A percentile compares a stretch with the other conserved stretches of the same genome.
Evolutionary conservation across 768 basidiomycete genomes (phyloP).

Genomic region (Collybia nuda): DNA sequence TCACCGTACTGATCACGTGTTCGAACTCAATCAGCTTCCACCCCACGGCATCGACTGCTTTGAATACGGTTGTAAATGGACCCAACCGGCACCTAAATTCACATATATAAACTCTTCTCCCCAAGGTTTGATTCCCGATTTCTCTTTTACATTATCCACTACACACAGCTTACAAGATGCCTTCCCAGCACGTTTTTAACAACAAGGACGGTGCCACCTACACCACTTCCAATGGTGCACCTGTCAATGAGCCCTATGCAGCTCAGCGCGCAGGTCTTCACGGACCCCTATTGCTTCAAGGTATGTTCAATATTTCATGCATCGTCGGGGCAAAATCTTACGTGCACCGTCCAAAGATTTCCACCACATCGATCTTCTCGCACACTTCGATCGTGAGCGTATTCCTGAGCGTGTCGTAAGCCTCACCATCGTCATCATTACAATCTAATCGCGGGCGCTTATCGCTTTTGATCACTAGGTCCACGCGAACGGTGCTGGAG

Average conservation of each 20-base stretch:
- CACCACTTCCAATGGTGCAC: slow-evolving; percentile 85
- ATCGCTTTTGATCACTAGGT: slow-evolving; percentile 48
- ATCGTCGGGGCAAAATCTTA: background rate
- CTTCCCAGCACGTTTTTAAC: slow-evolving; percentile 58
- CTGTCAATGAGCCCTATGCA: slow-evolving; percentile 74
- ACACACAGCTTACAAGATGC: slow-evolving; percentile 43
- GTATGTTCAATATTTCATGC: slow-evolving; percentile 35
- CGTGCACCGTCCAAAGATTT: slow-evolving; percentile 51
- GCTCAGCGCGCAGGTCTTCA: slow-evolving; percentile 70
- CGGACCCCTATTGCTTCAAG: slow-evolving; percentile 90
- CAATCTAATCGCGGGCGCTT: slow-evolving; percentile 19
- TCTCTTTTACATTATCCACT: slow-evolving; percentile 8
- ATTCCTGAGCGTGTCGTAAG: slow-evolving; percentile 92
- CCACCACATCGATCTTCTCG: slow-evolving; percentile 85
- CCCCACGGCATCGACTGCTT: no score
- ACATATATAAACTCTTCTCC: background rate
- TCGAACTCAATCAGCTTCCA: no score
- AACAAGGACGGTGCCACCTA: slow-evolving; percentile 62
- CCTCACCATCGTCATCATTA: background rate
- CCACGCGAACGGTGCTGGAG: slow-evolving; percentile 90
- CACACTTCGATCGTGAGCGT: slow-evolving; percentile 93
- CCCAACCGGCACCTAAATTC: no score
- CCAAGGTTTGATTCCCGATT: background rate
- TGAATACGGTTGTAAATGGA: no score
- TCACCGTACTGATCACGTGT: background rate